Evolutionary conservation across 495 filamentous ascomycete genomes (phyloP).

Genomic region (Penicillium egyptiacum): DNA sequence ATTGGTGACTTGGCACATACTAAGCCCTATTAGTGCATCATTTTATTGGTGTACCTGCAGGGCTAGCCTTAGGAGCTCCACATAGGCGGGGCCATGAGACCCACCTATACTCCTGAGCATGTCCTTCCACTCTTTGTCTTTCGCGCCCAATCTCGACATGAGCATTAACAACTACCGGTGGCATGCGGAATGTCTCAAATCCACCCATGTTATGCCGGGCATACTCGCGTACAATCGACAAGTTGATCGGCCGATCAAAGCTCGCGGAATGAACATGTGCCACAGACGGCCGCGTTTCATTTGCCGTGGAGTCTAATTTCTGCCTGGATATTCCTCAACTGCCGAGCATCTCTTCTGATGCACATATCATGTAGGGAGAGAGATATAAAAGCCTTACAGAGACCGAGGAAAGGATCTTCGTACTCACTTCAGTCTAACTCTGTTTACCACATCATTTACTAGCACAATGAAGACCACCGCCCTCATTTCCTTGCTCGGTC

Average conservation of each 20-base stretch:
- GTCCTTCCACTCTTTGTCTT: neutral
- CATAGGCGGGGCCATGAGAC: neutral
- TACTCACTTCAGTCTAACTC: slow-evolving; percentile 2
- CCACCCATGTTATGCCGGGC: neutral
- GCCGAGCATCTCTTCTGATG: neutral
- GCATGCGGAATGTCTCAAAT: neutral
- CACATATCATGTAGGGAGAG: neutral
- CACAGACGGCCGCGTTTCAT: neutral
- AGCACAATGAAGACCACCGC: slow-evolving; percentile 27
- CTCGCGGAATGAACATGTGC: neutral
- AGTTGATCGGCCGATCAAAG: neutral
- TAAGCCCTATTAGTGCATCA: neutral
- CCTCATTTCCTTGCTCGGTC: slow-evolving; percentile 24
- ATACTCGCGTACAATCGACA: too few species aligned
- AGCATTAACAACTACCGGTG: neutral
- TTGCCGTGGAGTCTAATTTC: neutral
- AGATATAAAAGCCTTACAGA: slow-evolving; percentile 5
- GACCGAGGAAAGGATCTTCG: slow-evolving; percentile 1
- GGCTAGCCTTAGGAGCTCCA: neutral
- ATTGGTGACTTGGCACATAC: slow-evolving; percentile 9
- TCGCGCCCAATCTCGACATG: neutral
- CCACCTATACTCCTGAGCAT: neutral
- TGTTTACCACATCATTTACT: neutral
- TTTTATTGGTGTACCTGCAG: slow-evolving; percentile 11
- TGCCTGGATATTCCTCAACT: neutral